phyloP scores from a whole-genome alignment of 164 flowering plant species.

The Nelumbo lutea region DNA sequence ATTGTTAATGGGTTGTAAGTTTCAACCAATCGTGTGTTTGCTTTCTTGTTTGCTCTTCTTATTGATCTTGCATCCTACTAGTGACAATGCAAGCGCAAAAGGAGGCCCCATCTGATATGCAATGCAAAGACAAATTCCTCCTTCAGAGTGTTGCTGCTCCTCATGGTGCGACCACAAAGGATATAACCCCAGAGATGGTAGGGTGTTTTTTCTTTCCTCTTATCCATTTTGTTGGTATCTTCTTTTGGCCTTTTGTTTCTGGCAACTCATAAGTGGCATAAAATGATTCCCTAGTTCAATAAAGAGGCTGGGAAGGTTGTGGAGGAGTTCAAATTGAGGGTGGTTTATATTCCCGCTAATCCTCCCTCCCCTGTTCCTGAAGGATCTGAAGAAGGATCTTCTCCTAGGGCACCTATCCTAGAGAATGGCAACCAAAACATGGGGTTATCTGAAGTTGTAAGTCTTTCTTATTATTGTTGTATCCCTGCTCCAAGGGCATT shows the following conservation, averaged over 20 bases:
- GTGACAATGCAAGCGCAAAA: conserved; percentile 93
- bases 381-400: conserved; percentile 81
- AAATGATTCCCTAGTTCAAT: conserved; percentile 48
- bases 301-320: conserved; percentile 66
- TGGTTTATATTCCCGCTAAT: conserved; percentile 69
- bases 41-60: neutral
- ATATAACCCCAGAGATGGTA: conserved; percentile 69
- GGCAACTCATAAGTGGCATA: neutral
- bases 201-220: neutral
- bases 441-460: conserved; percentile 52
- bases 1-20: neutral
- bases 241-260: neutral
- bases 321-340: conserved; percentile 82
- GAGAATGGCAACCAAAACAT: conserved; percentile 47
- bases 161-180: conserved; percentile 43
- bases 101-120: conserved; percentile 73
- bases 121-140: conserved; percentile 88
- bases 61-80: conserved; percentile 14
- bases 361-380: conserved; percentile 97
- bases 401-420: conserved; percentile 51
- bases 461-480: conserved; percentile 14
- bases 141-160: conserved; percentile 63
- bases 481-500: neutral
- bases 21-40: neutral
- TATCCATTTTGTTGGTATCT: neutral